Evolutionary conservation across 2,329 filamentous ascomycete genomes (phyloP).

Genomic region (Arthroderma uncinatum): DNA sequence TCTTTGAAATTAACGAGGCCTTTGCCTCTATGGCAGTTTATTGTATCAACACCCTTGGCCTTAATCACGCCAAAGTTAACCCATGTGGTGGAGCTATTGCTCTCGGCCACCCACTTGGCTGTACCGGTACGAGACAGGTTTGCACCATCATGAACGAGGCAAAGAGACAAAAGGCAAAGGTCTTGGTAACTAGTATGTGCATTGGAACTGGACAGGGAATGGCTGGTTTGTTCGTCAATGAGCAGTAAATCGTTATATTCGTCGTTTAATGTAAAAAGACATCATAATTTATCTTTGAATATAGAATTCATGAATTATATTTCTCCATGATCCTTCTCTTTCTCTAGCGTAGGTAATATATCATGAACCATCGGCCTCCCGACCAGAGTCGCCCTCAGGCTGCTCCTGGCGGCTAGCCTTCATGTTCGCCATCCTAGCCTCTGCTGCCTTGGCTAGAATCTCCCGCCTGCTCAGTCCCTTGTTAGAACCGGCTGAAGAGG

Average conservation of each 20-base stretch:
- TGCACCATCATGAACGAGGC: slow-evolving; percentile 83
- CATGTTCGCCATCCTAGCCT: slow-evolving; percentile 49
- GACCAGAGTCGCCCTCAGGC: neutral
- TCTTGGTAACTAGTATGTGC: slow-evolving; percentile 86
- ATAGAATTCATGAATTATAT: slow-evolving; percentile 2
- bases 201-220: slow-evolving; percentile 58
- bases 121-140: slow-evolving; percentile 80
- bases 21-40: slow-evolving; percentile 98
- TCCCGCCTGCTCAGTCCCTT: slow-evolving; percentile 54
- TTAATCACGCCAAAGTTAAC: slow-evolving; percentile 67
- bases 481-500: slow-evolving; percentile 16
- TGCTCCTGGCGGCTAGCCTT: neutral
- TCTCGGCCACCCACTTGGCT: slow-evolving; percentile 79
- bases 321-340: neutral
- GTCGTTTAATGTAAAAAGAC: neutral
- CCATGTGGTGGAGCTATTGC: slow-evolving; percentile 89
- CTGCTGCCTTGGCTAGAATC: slow-evolving; percentile 61
- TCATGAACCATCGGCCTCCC: neutral
- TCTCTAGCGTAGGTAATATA: neutral
- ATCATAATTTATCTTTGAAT: neutral
- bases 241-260: slow-evolving; percentile 33
- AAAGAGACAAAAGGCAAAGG: slow-evolving; percentile 75
- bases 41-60: slow-evolving; percentile 58
- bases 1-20: slow-evolving; percentile 93
- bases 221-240: slow-evolving; percentile 56